Evolutionary conservation across 2,329 filamentous ascomycete species (phyloP).

Genomic region (Curvularia sp.): DNA sequence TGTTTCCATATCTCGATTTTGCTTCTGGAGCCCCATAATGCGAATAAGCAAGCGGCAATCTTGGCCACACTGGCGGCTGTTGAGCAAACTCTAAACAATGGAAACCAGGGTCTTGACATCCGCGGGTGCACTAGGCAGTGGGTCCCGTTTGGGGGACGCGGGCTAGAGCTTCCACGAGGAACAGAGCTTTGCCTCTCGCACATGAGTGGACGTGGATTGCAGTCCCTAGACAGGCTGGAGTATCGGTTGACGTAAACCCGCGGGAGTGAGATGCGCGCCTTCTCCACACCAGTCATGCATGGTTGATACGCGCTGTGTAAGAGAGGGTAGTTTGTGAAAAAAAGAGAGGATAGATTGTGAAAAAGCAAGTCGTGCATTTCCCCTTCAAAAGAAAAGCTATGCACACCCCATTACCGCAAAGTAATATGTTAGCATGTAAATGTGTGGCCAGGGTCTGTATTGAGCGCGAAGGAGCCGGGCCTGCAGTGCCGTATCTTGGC

Average conservation of each 20-base stretch:
- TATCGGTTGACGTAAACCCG: background rate
- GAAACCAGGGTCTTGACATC: conserved; percentile 9
- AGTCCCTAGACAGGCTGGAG: background rate
- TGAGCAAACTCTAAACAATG: conserved; percentile 6
- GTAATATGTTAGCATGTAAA: background rate
- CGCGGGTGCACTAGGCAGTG: conserved; percentile 9
- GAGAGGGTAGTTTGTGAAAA: no score
- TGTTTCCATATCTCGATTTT: conserved; percentile 7
- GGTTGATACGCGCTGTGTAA: background rate
- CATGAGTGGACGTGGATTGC: background rate
- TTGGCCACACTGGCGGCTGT: conserved; percentile 4
- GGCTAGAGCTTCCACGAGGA: background rate
- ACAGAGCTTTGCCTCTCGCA: background rate
- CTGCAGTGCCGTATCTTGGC: background rate
- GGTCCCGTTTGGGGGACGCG: conserved; percentile 3
- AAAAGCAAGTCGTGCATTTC: background rate
- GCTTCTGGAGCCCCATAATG: conserved; percentile 11
- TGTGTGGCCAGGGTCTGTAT: background rate
- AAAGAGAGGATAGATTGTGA: no score
- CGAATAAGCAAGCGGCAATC: conserved; percentile 3
- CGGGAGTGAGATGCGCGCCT: conserved; percentile 9
- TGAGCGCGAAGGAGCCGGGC: background rate
- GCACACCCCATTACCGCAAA: background rate
- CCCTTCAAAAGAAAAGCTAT: background rate
- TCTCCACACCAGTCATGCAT: conserved; percentile 8